Evolutionary conservation across 2,329 filamentous ascomycete species (phyloP).

Genomic region (Colletotrichum camelliae): DNA sequence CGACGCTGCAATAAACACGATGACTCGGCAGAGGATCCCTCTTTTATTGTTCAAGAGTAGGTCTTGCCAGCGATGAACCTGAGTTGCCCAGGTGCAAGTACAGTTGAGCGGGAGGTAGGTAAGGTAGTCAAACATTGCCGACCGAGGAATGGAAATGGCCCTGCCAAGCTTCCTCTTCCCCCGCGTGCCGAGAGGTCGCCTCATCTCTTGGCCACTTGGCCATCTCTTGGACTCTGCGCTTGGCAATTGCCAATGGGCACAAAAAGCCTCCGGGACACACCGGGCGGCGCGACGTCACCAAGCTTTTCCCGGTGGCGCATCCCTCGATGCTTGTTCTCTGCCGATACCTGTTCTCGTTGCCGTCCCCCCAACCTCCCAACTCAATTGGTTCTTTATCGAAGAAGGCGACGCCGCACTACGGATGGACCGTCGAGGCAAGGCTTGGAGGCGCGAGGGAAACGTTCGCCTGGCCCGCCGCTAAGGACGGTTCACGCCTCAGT

Average conservation of each 20-base stretch:
- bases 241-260: neutral
- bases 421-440: neutral
- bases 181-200: constrained; percentile 5
- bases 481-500: neutral
- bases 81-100: neutral
- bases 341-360: neutral
- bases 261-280: neutral
- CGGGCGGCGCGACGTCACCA: constrained; percentile 11
- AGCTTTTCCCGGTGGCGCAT: constrained; percentile 17
- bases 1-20: neutral
- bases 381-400: neutral
- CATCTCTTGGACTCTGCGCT: constrained; percentile 7
- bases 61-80: accelerated
- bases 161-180: constrained; percentile 2
- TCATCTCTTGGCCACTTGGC: constrained; percentile 16
- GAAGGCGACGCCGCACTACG: neutral
- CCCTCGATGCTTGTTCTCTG: constrained; percentile 7
- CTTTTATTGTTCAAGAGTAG: neutral
- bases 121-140: neutral
- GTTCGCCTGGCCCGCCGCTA: neutral
- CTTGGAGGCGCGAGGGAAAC: neutral
- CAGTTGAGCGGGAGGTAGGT: neutral
- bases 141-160: neutral
- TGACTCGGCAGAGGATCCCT: neutral
- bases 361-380: neutral